phyloP scores from a whole-genome alignment of 768 basidiomycete species.

The Suillus spraguei region DNA sequence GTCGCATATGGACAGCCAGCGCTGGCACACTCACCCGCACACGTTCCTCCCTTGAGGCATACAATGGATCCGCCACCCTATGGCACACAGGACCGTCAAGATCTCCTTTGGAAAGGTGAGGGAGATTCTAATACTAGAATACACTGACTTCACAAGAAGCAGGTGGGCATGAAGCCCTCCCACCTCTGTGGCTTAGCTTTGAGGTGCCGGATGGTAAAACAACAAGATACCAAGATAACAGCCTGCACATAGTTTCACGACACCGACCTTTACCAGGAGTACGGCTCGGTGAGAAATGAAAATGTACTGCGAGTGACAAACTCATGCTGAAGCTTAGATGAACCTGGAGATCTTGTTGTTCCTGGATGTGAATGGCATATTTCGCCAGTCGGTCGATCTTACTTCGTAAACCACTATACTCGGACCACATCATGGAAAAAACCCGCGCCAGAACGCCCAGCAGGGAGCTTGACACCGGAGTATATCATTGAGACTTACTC shows the following conservation, averaged over 20 bases:
- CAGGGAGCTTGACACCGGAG: background rate
- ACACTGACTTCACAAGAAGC: background rate
- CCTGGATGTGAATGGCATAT: background rate
- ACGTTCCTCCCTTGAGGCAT: no score
- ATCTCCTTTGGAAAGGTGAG: background rate
- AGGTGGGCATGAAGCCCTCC: background rate
- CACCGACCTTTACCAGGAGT: background rate
- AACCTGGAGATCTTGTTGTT: background rate
- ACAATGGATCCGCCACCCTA: background rate
- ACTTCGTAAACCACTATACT: background rate
- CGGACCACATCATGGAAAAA: background rate
- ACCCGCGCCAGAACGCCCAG: background rate
- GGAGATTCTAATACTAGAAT: background rate
- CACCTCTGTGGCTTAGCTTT: no score
- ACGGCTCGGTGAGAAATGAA: background rate
- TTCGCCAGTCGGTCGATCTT: background rate
- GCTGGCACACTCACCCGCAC: no score
- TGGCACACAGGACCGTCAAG: background rate
- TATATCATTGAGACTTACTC: background rate
- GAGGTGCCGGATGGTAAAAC: background rate
- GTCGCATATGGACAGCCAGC: no score
- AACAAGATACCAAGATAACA: background rate
- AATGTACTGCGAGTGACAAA: background rate
- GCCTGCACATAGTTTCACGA: fast-evolving
- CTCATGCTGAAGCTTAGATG: background rate